These are phyloP conservation scores for Aspergillus ustus DNA, from an alignment of 2,329 filamentous ascomycete genomes.

Conservation along the genomic window DNA sequence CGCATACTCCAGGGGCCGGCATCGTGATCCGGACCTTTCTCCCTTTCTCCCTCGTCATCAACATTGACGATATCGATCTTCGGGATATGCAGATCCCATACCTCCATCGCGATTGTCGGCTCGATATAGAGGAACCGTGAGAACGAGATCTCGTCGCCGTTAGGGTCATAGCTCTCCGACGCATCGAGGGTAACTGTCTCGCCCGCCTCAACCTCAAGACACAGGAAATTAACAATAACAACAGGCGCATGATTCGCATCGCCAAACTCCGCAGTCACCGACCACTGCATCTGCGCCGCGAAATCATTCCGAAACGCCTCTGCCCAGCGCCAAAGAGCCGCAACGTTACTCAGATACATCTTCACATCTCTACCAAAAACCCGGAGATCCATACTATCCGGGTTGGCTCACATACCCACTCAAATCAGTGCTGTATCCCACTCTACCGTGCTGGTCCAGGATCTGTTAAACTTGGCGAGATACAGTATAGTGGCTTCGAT, in stretches of 20 bases:
- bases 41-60: not conserved
- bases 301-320: constrained; percentile 58
- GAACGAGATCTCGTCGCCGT: too few relatives aligned
- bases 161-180: too few relatives aligned
- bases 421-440: too few relatives aligned
- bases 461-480: too few relatives aligned
- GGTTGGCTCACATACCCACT: constrained; percentile 14
- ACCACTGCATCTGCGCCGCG: constrained; percentile 56
- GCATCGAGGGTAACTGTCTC: too few relatives aligned
- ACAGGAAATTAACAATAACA: too few relatives aligned
- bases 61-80: not conserved
- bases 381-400: constrained; percentile 38
- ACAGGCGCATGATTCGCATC: too few relatives aligned
- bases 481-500: too few relatives aligned
- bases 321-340: constrained; percentile 60
- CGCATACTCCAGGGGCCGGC: not conserved
- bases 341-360: constrained; percentile 47
- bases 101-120: not conserved
- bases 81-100: not conserved
- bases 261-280: not conserved
- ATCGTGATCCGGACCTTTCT: not conserved
- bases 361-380: constrained; percentile 40
- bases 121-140: too few relatives aligned
- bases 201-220: too few relatives aligned
- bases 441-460: too few relatives aligned